These are phyloP conservation scores for Dictyostelium intermedium DNA, from an alignment of 78 protist species.

Conservation along the genomic window DNA sequence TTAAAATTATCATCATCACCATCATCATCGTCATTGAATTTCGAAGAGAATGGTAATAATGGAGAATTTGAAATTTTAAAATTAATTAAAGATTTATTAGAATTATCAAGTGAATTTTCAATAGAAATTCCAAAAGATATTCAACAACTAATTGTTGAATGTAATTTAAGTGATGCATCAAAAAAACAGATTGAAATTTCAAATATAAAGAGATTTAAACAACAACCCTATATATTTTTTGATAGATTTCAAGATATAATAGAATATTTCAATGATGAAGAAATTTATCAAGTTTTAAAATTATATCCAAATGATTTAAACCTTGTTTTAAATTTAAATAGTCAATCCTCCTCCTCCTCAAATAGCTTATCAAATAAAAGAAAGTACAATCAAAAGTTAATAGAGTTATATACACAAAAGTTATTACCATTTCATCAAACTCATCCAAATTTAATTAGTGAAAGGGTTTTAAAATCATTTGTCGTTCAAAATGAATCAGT, in stretches of 20 bases:
- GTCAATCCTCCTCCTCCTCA: not conserved
- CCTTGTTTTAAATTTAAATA: not conserved
- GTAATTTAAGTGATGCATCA: not conserved
- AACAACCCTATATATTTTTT: slow-evolving; percentile 4
- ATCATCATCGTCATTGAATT: not conserved
- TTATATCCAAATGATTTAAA: not conserved
- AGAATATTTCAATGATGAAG: not conserved
- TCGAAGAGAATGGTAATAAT: not conserved
- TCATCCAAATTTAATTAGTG: not conserved
- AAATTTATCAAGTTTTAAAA: not conserved
- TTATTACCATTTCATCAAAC: slow-evolving; percentile 1
- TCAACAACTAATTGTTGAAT: not conserved
- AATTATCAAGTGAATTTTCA: not conserved
- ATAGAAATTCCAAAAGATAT: not conserved
- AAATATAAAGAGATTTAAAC: not conserved
- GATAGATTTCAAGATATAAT: not conserved
- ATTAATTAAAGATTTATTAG: not conserved
- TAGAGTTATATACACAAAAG: not conserved
- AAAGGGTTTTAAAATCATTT: not conserved
- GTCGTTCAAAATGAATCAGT: not conserved
- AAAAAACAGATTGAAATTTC: not conserved
- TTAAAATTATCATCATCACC: not conserved
- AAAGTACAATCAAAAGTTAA: not conserved
- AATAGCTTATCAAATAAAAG: not conserved
- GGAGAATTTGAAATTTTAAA: not conserved